A percentile compares a stretch with the other conserved stretches of the same genome.
phyloP scores from a whole-genome alignment of 768 basidiomycete genomes.

The Kwoniella dendrophila region DNA sequence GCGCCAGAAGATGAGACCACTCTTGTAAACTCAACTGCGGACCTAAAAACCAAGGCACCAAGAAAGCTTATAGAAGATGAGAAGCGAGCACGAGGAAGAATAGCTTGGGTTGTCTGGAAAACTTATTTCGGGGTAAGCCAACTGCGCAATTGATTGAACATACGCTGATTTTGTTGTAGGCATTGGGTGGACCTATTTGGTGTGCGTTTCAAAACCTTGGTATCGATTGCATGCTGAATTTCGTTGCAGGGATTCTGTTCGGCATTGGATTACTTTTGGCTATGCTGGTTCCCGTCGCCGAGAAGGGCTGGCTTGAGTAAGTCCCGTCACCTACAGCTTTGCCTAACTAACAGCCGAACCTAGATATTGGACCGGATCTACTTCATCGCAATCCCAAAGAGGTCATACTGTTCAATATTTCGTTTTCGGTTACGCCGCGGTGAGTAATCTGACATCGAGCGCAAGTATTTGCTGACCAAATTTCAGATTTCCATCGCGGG shows the following conservation, averaged over 20 bases:
- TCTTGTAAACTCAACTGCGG: conserved; percentile 25
- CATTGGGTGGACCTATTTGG: conserved; percentile 48
- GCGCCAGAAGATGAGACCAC: conserved; percentile 55
- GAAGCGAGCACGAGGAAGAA: conserved; percentile 72
- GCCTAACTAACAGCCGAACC: conserved; percentile 1
- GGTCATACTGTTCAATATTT: conserved; percentile 63
- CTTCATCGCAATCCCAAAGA: conserved; percentile 54
- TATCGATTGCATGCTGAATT: background rate
- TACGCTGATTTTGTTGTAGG: conserved; percentile 12
- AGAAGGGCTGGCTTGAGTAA: conserved; percentile 67
- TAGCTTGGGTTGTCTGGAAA: conserved; percentile 68
- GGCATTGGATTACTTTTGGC: conserved; percentile 62
- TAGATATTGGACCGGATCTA: conserved; percentile 62
- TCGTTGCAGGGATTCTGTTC: conserved; percentile 61
- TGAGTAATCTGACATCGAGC: conserved; percentile 14
- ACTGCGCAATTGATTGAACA: background rate
- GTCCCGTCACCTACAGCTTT: conserved; percentile 1
- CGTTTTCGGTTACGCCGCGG: conserved; percentile 70
- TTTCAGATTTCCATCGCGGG: conserved; percentile 72
- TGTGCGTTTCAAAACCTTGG: conserved; percentile 22
- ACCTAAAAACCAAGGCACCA: conserved; percentile 62
- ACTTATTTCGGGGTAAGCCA: conserved; percentile 62
- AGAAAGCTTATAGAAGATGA: conserved; percentile 78
- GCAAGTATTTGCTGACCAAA: background rate
- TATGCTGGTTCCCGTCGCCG: conserved; percentile 66